Conservation (phyloP, 1,139 yeast genomes). For the Lodderomyces oxycetoniae region DNA sequence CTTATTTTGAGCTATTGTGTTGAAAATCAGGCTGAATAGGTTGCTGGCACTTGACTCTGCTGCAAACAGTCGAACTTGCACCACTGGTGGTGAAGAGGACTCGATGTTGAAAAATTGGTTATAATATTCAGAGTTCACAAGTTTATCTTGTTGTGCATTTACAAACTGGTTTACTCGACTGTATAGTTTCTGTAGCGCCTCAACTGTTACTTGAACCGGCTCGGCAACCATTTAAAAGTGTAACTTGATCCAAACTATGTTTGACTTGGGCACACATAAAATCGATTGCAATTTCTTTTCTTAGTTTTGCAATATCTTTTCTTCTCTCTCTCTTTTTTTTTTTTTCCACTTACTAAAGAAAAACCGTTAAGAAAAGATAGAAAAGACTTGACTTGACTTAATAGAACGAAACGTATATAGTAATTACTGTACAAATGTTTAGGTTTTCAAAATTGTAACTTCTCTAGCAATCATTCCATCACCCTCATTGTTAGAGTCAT, state of each 20-base stretch:
- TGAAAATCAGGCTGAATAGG: conserved; percentile 11
- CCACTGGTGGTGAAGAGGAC: not conserved
- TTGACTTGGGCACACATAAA: no score
- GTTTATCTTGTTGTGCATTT: conserved; percentile 21
- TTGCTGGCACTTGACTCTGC: no score
- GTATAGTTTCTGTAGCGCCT: conserved; percentile 26
- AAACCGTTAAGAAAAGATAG: not conserved
- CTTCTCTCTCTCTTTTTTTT: no score
- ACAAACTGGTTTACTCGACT: conserved; percentile 23
- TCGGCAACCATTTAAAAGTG: conserved; percentile 38
- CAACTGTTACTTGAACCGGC: conserved; percentile 41
- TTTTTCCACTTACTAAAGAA: not conserved
- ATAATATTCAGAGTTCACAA: conserved; percentile 17
- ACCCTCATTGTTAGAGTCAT: conserved; percentile 8
- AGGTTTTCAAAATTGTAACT: conserved; percentile 8
- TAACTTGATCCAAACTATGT: no score
- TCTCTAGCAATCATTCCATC: conserved; percentile 10
- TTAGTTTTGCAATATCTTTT: no score
- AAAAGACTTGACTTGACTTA: not conserved
- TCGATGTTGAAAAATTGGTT: conserved; percentile 17
- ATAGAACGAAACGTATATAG: not conserved
- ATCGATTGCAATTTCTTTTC: no score
- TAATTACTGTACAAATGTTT: no score
- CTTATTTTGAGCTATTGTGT: conserved; percentile 15
- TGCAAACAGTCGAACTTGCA: no score